phyloP scores from a whole-genome alignment of 108 stramenopile genomes.

The Heterococcus sp. region DNA sequence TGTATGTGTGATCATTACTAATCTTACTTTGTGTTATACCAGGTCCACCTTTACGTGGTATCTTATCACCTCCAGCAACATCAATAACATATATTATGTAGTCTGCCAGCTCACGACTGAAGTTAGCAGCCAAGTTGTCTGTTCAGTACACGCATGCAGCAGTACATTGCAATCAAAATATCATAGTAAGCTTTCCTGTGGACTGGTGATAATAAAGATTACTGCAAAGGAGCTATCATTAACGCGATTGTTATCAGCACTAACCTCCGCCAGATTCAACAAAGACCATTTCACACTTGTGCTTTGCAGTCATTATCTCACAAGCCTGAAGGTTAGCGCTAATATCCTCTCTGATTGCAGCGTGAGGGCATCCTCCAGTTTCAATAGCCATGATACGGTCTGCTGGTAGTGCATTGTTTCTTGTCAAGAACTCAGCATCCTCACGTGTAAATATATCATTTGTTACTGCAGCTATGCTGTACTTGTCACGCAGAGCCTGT shows the following conservation, averaged over 20 bases:
- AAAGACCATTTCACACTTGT: conserved; percentile 69
- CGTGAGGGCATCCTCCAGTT: conserved; percentile 98
- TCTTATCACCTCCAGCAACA: conserved; percentile 96
- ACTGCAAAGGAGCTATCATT: no score
- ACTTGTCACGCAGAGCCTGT: conserved; percentile 8
- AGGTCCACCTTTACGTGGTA: conserved; percentile 96
- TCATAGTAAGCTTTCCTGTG: no score
- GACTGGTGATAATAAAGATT: no score
- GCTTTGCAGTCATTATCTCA: conserved; percentile 76
- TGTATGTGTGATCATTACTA: no score
- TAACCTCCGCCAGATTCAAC: conserved; percentile 83
- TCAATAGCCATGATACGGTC: conserved; percentile 84
- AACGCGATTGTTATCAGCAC: no score
- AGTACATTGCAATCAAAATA: no score
- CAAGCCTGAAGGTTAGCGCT: conserved; percentile 85
- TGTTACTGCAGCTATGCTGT: conserved; percentile 64
- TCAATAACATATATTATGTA: conserved; percentile 97
- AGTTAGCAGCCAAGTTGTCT: conserved; percentile 96
- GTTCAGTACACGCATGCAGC: no score
- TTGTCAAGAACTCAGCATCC: conserved; percentile 88
- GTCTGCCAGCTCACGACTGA: conserved; percentile 88
- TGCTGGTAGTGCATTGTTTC: conserved; percentile 69
- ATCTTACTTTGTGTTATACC: conserved; percentile 94
- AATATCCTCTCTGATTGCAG: conserved; percentile 91
- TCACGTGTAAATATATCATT: conserved; percentile 98